Conservation (phyloP, 257 asterid species). For the Solanum tarijense region DNA sequence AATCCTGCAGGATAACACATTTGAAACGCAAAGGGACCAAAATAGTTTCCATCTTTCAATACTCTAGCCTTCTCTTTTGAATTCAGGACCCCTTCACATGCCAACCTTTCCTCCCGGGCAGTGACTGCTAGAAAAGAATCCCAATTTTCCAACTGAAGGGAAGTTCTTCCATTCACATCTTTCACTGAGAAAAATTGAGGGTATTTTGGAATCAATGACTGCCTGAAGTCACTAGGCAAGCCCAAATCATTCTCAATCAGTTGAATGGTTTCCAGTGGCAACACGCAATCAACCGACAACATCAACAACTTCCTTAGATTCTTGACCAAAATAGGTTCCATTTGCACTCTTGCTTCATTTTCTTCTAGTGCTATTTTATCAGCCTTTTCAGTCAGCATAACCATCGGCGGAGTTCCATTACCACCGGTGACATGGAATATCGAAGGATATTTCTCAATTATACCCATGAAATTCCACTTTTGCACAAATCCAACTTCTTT, state of each 20-base stretch:
- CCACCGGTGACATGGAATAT: conserved; percentile 57
- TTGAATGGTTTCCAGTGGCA: conserved; percentile 58
- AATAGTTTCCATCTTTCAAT: conserved; percentile 72
- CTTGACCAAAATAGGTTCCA: conserved; percentile 75
- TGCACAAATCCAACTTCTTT: conserved; percentile 89
- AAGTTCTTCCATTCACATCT: conserved; percentile 40
- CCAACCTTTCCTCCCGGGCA: conserved; percentile 62
- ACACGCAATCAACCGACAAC: conserved; percentile 74
- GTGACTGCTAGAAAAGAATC: conserved; percentile 85
- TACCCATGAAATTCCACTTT: conserved; percentile 85
- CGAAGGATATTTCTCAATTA: conserved; percentile 66
- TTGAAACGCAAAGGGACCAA: conserved; percentile 59
- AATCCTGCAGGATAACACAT: conserved; percentile 71
- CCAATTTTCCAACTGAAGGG: conserved; percentile 80
- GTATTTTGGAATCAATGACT: conserved; percentile 46
- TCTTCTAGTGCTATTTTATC: conserved; percentile 54
- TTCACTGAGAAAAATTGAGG: conserved; percentile 58
- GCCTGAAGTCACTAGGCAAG: conserved; percentile 62
- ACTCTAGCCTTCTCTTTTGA: conserved; percentile 25
- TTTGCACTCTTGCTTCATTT: conserved; percentile 29
- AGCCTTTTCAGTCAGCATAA: conserved; percentile 60
- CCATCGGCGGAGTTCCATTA: conserved; percentile 52
- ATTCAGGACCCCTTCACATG: conserved; percentile 6
- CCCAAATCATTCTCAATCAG: conserved; percentile 58
- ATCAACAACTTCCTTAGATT: conserved; percentile 74